Percentiles rank a stretch among this genome's conserved stretches.
Evolutionary conservation across 129 eudicot species (phyloP).

Genomic region (Centella asiatica): DNA sequence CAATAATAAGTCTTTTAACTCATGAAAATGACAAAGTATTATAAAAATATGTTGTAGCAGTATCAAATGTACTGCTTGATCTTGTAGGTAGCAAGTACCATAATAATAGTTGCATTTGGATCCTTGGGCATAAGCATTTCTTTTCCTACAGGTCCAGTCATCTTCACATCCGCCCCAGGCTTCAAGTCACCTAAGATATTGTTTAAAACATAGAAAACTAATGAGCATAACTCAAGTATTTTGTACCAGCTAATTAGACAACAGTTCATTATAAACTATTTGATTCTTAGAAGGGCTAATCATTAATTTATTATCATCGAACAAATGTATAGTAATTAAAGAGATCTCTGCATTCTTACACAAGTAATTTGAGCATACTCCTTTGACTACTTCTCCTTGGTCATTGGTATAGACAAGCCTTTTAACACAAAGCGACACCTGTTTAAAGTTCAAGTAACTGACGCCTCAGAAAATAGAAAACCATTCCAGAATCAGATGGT

Average conservation of each 20-base stretch:
- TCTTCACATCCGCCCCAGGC: constrained; percentile 77
- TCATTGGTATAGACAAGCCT: constrained; percentile 93
- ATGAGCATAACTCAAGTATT: not conserved
- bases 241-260: not conserved
- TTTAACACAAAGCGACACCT: constrained; percentile 97
- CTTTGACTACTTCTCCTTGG: constrained; percentile 76
- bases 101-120: constrained; percentile 82
- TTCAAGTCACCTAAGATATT: constrained; percentile 73
- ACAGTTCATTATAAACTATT: not conserved
- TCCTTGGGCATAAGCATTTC: constrained; percentile 99
- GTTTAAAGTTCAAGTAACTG: constrained; percentile 3
- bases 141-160: constrained; percentile 97
- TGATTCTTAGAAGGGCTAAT: not conserved
- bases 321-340: not conserved
- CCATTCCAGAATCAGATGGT: too few relatives aligned
- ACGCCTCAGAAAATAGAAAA: not conserved
- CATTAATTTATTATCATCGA: not conserved
- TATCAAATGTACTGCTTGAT: not conserved
- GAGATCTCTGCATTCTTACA: constrained; percentile 43
- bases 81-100: constrained; percentile 33
- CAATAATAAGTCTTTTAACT: not conserved
- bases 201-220: not conserved
- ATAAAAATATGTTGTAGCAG: not conserved
- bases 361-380: constrained; percentile 96
- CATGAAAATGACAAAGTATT: not conserved